Base-by-base conservation (phyloP, 2,329 filamentous ascomycete species). In the Clonostachys rosea region DNA sequence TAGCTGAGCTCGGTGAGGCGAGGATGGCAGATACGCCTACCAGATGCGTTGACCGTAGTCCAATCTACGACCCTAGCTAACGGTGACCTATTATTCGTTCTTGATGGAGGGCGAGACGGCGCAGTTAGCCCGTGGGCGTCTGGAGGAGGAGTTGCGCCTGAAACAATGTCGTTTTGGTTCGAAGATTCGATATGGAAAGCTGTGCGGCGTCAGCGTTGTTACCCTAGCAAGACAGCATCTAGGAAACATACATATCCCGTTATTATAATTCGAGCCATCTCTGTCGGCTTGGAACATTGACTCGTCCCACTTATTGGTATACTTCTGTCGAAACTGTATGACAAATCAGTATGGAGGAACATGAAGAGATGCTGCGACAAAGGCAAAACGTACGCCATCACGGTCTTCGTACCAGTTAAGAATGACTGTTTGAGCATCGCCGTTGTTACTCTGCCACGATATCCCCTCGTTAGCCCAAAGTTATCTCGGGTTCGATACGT, bases 101-200 rank as follows among this genome's bases (percentile, higher is more conserved):
- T 69, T 18, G 82, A 85, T 2, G 82, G 82, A n/a, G 82, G 82
- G 47, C 81, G 72, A 16, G 82, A 83, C 0, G 79, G 78, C 6
- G 76, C 74, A 30, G 66, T 68, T 9, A 64, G 63, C 35, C 65
- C 66, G 48, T 73, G 72, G 42, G 63, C 61, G 36, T 68, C 67
- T 12, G 60, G 58, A 3, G 65, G 64, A 34, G 72, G 67, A 7
- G 71, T 66, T 11, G 70, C 61, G 17, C 72, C 71, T 40, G 73
- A 68, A 34, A 76, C 68, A 35, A 73, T 57, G 35, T 58, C 59
- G 49, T 62, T 63, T 48, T 73, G 70, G 54, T 75, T 74, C 40
- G 75, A 65, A 8, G 73, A 69, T 50, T 83, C 77, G 50, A 84
- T 74, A 52, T 76, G 73, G 57, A 83, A 84, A 14, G 76, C 77